A percentile compares a stretch with the other conserved stretches of the same genome.
These are phyloP conservation scores for Durusdinium trenchii DNA, from an alignment of 73 alveolate species.

Conservation along the genomic window DNA sequence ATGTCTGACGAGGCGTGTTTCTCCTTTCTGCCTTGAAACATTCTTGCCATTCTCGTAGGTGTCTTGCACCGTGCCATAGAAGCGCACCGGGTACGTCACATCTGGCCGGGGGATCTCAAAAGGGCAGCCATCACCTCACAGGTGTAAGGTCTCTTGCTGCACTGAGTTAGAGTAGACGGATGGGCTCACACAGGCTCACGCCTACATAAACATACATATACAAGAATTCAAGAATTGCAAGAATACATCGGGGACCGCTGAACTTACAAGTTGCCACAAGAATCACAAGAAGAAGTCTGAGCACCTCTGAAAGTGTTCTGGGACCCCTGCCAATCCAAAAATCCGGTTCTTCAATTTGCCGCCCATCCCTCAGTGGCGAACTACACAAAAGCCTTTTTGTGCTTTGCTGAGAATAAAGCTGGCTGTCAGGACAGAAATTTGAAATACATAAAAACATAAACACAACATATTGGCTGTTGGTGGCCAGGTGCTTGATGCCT, in stretches of 20 bases:
- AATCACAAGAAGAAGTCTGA: no score
- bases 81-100: constrained; percentile 98
- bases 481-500: constrained; percentile 96
- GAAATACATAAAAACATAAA: no score
- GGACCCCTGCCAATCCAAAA: constrained; percentile 98
- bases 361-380: constrained; percentile 98
- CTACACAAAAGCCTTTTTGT: no score
- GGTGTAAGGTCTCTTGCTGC: not conserved
- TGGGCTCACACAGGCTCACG: not conserved
- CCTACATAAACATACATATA: not conserved
- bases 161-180: not conserved
- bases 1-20: no score
- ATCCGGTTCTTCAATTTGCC: constrained; percentile 99
- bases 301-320: no score
- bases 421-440: no score
- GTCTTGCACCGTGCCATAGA: constrained; percentile 98
- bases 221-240: not conserved
- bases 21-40: constrained; percentile 29
- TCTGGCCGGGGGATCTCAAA: constrained; percentile 99
- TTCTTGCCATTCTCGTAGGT: constrained; percentile 96
- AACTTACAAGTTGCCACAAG: no score
- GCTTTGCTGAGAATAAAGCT: no score
- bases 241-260: not conserved
- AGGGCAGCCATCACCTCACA: constrained; percentile 98
- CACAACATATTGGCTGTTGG: no score